phyloP scores from a whole-genome alignment of 1,284 basidiomycete species.

The Ustilago hordei region DNA sequence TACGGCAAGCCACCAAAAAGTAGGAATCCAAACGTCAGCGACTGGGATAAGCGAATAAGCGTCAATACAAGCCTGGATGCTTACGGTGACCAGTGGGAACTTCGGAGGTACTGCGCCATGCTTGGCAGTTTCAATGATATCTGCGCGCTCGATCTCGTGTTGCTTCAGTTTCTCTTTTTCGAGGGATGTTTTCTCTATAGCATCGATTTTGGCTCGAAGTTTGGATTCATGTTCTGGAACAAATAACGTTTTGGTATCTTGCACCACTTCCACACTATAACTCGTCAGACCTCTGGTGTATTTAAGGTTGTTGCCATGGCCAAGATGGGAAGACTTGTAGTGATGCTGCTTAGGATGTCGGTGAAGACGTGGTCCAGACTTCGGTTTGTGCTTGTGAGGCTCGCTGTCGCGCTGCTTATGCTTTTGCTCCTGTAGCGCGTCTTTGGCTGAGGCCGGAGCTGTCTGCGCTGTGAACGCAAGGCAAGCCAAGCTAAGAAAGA shows the following conservation, averaged over 20 bases:
- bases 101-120: slow-evolving; percentile 28
- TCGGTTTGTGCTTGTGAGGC: background rate
- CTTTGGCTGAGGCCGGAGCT: slow-evolving; percentile 17
- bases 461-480: slow-evolving; percentile 40
- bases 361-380: background rate
- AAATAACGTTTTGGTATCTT: background rate
- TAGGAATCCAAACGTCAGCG: background rate
- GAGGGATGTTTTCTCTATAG: background rate
- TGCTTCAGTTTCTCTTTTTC: background rate
- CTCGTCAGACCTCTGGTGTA: background rate
- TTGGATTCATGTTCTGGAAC: background rate
- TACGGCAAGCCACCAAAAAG: background rate
- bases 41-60: background rate
- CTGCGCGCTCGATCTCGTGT: slow-evolving; percentile 21
- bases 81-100: slow-evolving; percentile 35
- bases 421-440: slow-evolving; percentile 9
- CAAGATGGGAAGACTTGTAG: background rate
- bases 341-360: slow-evolving; percentile 1
- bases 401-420: slow-evolving; percentile 1
- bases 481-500: slow-evolving; percentile 35
- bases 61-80: background rate
- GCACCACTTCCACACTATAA: background rate
- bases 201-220: background rate
- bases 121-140: slow-evolving; percentile 28
- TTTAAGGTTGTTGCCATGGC: background rate